Percentiles rank a stretch among this genome's conserved stretches.
phyloP scores from a whole-genome alignment of 2,329 filamentous ascomycete species.

The Xylariaceae sp. region DNA sequence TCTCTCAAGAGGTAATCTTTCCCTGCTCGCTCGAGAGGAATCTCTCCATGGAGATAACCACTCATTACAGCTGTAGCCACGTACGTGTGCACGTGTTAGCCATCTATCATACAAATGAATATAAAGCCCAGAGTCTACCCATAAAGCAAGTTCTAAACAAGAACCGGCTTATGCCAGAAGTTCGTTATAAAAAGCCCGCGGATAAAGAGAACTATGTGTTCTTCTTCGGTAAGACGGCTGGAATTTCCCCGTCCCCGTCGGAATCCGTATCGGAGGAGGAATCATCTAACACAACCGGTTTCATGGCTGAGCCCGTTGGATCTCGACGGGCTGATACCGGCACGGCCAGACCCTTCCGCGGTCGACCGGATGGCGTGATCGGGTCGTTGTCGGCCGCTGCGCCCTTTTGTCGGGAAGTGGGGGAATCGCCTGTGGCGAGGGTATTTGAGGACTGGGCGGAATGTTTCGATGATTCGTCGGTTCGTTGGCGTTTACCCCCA shows the following conservation, averaged over 20 bases:
- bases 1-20: no score
- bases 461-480: constrained; percentile 15
- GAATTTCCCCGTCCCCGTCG: constrained; percentile 30
- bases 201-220: not conserved
- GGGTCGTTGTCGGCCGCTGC: not conserved
- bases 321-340: constrained; percentile 25
- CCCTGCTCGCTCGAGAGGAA: no score
- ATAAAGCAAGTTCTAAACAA: no score
- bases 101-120: no score
- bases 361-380: not conserved
- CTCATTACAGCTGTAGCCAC: no score
- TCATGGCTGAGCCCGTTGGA: constrained; percentile 22
- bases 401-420: not conserved
- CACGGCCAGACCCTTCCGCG: constrained; percentile 29
- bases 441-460: not conserved
- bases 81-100: no score
- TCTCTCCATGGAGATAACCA: no score
- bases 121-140: no score
- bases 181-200: no score
- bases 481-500: constrained; percentile 27
- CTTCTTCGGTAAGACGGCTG: constrained; percentile 25
- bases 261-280: constrained; percentile 21
- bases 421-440: not conserved
- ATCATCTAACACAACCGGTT: constrained; percentile 27
- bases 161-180: no score